phyloP scores from a whole-genome alignment of 805 yeast species.

The Phaffomyces thermotolerans region DNA sequence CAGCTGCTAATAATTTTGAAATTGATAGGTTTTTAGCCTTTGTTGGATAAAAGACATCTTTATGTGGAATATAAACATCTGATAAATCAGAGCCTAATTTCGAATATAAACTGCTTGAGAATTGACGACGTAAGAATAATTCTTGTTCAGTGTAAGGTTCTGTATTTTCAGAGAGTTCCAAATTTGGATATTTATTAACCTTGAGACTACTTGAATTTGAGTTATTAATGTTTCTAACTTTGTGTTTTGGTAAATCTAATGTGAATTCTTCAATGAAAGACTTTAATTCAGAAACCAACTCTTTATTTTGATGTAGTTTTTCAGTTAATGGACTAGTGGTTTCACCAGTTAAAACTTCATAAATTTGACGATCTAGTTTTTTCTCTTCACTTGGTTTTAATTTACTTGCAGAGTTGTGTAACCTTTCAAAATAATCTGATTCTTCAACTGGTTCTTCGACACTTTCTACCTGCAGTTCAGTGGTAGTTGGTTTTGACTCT shows the following conservation, averaged over 20 bases:
- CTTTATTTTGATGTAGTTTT: constrained; percentile 15
- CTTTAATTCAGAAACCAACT: constrained; percentile 15
- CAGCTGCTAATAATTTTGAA: constrained; percentile 76
- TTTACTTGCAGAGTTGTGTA: constrained; percentile 16
- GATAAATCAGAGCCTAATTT: constrained; percentile 55
- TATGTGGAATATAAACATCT: constrained; percentile 63
- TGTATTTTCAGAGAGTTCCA: constrained; percentile 50
- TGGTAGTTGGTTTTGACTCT: neutral
- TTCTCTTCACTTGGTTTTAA: constrained; percentile 12
- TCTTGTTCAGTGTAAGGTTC: constrained; percentile 75
- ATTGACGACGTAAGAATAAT: constrained; percentile 63
- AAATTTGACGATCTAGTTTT: constrained; percentile 13
- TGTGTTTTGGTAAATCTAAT: constrained; percentile 12
- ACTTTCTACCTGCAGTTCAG: neutral
- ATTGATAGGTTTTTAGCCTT: constrained; percentile 52
- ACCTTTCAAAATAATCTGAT: constrained; percentile 13
- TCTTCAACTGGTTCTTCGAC: constrained; percentile 3
- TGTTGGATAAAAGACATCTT: constrained; percentile 55
- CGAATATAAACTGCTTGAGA: constrained; percentile 49
- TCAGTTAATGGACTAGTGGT: constrained; percentile 12
- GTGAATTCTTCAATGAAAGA: constrained; percentile 19
- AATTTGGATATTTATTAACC: constrained; percentile 44
- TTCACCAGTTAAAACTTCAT: constrained; percentile 18
- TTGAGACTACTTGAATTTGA: constrained; percentile 4
- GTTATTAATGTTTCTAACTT: constrained; percentile 5